These are phyloP conservation scores for Thalassiosira allenii DNA, from an alignment of 352 stramenopile genomes.

Conservation along the genomic window DNA sequence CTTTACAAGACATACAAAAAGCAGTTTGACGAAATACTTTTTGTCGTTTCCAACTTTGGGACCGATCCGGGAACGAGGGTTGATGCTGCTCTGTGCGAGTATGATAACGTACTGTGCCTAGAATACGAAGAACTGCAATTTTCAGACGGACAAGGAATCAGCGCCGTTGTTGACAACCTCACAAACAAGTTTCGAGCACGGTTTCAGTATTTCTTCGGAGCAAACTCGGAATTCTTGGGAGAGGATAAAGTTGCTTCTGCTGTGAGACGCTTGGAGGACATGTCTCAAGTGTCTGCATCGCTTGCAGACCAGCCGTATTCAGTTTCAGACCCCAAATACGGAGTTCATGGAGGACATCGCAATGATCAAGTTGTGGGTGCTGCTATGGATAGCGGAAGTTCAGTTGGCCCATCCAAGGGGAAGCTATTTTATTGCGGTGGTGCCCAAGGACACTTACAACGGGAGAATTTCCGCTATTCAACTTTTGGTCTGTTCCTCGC, in stretches of 20 bases:
- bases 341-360: conserved; percentile 48
- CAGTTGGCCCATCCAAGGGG: background rate
- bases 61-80: conserved; percentile 37
- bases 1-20: conserved; percentile 45
- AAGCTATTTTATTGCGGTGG: conserved; percentile 64
- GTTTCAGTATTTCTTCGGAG: conserved; percentile 63
- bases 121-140: conserved; percentile 53
- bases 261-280: conserved; percentile 37
- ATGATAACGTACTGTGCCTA: conserved; percentile 63
- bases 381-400: background rate
- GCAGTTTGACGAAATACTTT: conserved; percentile 56
- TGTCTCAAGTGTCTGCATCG: conserved; percentile 43
- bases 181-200: conserved; percentile 32
- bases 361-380: background rate
- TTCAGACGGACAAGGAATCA: conserved; percentile 25
- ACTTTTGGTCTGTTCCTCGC: conserved; percentile 58
- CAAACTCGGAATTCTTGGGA: conserved; percentile 33
- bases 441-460: conserved; percentile 15
- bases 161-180: conserved; percentile 22
- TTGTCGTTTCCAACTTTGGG: conserved; percentile 49
- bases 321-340: conserved; percentile 52
- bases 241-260: conserved; percentile 40
- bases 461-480: conserved; percentile 48
- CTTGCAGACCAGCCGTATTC: conserved; percentile 38
- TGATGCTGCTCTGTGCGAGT: conserved; percentile 42